Evolutionary conservation across 2,329 filamentous ascomycete genomes (phyloP), one percentile per base, ranked within the genome.

Genomic region (Daldinia sp.): DNA sequence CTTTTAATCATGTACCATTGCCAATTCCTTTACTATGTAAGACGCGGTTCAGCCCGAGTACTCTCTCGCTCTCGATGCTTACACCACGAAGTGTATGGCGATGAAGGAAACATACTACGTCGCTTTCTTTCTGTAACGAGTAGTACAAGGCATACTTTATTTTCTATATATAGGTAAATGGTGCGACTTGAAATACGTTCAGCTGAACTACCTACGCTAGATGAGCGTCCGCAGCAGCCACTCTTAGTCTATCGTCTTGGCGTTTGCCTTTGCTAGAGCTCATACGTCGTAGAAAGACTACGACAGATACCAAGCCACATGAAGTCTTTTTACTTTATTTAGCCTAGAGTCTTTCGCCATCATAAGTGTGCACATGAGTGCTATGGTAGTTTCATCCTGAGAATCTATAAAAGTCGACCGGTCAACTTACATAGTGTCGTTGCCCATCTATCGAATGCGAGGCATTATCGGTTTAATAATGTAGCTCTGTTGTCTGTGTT

Each of bases 161-260:
- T 37, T n/a, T 23, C 23, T 6, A 42, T 62, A 57, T 46, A 51
- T 15, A 57, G 39, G 44, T 15, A 26, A 55, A 26, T 48, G 9
- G 35, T 60, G 30, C 54, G 13, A 48, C 46, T 65, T 23, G 53
- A 65, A 63, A 70, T 67, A 33, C 13, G 59, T 68, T 65, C 62
- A 68, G 68, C 65, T 70, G 65, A 59, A 30, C 58, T 60, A 41
- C 57, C 58, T 60, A 41, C 57, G 54, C 56, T 63, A 51, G 46
- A 18, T 9, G 39, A 9, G 37, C 65, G 48, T 35, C 39, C 41
- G 54, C 51, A 41, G 46, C 50, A 46, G 50, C 28, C 50, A n/a
- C 55, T 44, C 44, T 35, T n/a, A 33, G 12, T 55, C 63, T 60
- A 69, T 70, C 58, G 61, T 42, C 65, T 68, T 70, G 62, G 62